A percentile compares a stretch with the other conserved stretches of the same genome.
Conservation (phyloP, 208 protist genomes). For the Trypanosoma melophagium region DNA sequence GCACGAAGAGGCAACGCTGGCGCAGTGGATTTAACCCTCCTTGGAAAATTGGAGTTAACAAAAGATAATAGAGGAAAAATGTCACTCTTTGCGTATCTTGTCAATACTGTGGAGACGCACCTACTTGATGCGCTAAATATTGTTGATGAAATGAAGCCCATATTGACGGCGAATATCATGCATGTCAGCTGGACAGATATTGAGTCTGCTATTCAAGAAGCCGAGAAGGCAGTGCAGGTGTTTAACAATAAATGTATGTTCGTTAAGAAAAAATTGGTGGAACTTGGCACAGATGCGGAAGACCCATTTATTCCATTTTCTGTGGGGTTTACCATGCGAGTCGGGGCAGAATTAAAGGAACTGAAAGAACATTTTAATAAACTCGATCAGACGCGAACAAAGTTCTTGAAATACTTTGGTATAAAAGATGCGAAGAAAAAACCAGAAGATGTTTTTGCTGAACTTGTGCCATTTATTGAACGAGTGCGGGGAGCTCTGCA, state of each 20-base stretch:
- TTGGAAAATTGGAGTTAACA: conserved; percentile 35
- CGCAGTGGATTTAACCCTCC: conserved; percentile 22
- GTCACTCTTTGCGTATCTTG: conserved; percentile 33
- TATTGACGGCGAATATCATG: conserved; percentile 20
- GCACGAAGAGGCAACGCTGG: conserved; percentile 31
- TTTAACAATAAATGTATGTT: conserved; percentile 32
- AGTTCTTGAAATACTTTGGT: conserved; percentile 30
- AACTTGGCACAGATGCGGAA: conserved; percentile 29
- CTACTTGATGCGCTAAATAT: conserved; percentile 28
- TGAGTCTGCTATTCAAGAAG: conserved; percentile 24
- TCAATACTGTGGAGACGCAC: conserved; percentile 26
- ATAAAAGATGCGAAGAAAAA: conserved; percentile 19
- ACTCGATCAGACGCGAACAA: conserved; percentile 20
- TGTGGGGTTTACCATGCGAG: conserved; percentile 30
- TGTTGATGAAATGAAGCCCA: conserved; percentile 32
- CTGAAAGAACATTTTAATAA: conserved; percentile 21
- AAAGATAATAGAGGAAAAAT: conserved; percentile 43
- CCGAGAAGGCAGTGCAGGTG: conserved; percentile 24
- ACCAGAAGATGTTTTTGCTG: conserved; percentile 34
- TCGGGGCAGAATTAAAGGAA: conserved; percentile 17
- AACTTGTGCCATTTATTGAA: conserved; percentile 34
- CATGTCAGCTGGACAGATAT: conserved; percentile 32
- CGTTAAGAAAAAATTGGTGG: conserved; percentile 34
- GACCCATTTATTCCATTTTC: conserved; percentile 40
- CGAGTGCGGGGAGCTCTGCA: conserved; percentile 21